A percentile compares a stretch with the other conserved stretches of the same genome.
Conservation (phyloP, 1,284 basidiomycete genomes). For the Rhizoctonia solani region DNA sequence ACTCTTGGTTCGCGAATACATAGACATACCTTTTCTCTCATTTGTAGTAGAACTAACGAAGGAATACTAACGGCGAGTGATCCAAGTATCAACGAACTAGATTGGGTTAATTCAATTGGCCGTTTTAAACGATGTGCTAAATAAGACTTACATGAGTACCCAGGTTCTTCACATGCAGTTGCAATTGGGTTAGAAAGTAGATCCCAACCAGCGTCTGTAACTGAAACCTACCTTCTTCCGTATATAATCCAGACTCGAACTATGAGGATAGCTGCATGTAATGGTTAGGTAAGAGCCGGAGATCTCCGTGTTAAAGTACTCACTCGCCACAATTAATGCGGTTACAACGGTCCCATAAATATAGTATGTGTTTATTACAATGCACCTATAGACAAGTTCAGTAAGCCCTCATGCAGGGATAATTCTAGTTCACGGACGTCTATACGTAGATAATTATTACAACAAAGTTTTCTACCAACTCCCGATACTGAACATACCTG, state of each 20-base stretch:
- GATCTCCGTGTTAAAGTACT: neutral
- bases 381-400: neutral
- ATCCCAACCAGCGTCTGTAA: neutral
- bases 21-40: neutral
- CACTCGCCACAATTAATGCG: neutral
- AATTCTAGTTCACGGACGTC: neutral
- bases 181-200: neutral
- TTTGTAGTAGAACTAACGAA: neutral
- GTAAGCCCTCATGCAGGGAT: neutral
- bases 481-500: neutral
- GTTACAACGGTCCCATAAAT: conserved; percentile 8
- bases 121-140: neutral
- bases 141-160: neutral
- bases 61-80: neutral
- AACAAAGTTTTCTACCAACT: neutral
- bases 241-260: conserved; percentile 15
- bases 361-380: neutral
- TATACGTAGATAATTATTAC: neutral
- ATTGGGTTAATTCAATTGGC: neutral
- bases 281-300: neutral
- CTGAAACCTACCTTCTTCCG: neutral
- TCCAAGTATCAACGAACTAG: neutral
- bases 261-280: neutral
- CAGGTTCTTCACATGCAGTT: neutral
- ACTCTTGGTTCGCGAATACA: neutral